Evolutionary conservation across 2,329 filamentous ascomycete species (phyloP).

Genomic region (Hypoxylon rubiginosum): DNA sequence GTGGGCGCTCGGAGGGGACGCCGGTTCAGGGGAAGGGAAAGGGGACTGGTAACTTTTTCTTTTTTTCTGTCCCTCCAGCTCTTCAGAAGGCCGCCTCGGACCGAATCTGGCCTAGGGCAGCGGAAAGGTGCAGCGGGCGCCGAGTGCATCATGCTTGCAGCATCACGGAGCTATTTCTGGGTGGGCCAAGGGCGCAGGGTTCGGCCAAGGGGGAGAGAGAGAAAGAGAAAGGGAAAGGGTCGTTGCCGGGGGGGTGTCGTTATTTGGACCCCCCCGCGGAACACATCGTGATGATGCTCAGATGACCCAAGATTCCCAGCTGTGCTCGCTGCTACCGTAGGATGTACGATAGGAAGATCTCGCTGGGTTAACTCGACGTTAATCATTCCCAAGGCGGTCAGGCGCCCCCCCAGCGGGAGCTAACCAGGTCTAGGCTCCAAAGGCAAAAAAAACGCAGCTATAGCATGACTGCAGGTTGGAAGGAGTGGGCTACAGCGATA

Average conservation of each 20-base stretch:
- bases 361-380: constrained; percentile 34
- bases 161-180: constrained; percentile 41
- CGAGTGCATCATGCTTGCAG: constrained; percentile 32
- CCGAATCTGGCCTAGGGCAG: constrained; percentile 39
- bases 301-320: constrained; percentile 41
- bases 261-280: constrained; percentile 40
- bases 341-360: constrained; percentile 44
- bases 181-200: constrained; percentile 24
- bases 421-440: constrained; percentile 37
- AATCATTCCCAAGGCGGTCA: constrained; percentile 45
- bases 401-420: constrained; percentile 32
- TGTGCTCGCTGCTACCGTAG: constrained; percentile 31
- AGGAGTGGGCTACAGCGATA: constrained; percentile 25
- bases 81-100: constrained; percentile 34
- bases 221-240: not conserved
- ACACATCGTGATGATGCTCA: constrained; percentile 41
- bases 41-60: not conserved
- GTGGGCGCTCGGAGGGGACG: constrained; percentile 24
- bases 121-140: constrained; percentile 41
- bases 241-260: constrained; percentile 25
- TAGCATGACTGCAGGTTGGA: constrained; percentile 41
- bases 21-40: constrained; percentile 6
- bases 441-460: constrained; percentile 26
- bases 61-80: constrained; percentile 18
- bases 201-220: not conserved